These are phyloP conservation scores for Colletotrichum euphorbiae DNA, from an alignment of 2,329 filamentous ascomycete species.

Conservation along the genomic window DNA sequence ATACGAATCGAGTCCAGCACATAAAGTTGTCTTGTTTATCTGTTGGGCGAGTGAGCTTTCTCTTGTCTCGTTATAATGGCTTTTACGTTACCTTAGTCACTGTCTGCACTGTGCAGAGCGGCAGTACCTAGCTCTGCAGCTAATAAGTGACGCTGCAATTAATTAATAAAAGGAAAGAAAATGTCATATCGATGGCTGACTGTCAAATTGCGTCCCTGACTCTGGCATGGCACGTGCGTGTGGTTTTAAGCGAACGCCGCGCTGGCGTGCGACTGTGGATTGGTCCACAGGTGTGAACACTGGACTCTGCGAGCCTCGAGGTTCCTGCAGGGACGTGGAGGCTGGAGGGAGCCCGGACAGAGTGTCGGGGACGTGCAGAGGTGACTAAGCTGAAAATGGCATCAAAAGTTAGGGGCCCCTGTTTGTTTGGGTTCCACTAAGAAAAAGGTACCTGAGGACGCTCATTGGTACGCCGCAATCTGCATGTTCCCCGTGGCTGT, in stretches of 20 bases:
- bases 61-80: not conserved
- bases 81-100: no score
- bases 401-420: not conserved
- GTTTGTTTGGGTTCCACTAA: conserved; percentile 12
- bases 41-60: not conserved
- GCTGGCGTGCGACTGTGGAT: not conserved
- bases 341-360: conserved; percentile 16
- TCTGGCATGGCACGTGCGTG: conserved; percentile 32
- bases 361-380: conserved; percentile 17
- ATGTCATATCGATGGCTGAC: not conserved
- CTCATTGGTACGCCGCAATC: conserved; percentile 22
- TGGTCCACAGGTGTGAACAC: no score
- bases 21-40: no score
- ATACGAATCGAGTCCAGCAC: not conserved
- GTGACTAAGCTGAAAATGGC: not conserved
- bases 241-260: conserved; percentile 13
- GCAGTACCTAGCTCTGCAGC: no score
- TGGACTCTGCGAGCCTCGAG: no score
- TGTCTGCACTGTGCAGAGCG: not conserved
- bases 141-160: not conserved
- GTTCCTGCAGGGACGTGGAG: conserved; percentile 11
- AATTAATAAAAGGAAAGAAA: not conserved
- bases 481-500: conserved; percentile 1
- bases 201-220: conserved; percentile 32
- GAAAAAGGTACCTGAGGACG: conserved; percentile 25